Conservation (phyloP, 768 basidiomycete species). For the Heimioporus sp. region DNA sequence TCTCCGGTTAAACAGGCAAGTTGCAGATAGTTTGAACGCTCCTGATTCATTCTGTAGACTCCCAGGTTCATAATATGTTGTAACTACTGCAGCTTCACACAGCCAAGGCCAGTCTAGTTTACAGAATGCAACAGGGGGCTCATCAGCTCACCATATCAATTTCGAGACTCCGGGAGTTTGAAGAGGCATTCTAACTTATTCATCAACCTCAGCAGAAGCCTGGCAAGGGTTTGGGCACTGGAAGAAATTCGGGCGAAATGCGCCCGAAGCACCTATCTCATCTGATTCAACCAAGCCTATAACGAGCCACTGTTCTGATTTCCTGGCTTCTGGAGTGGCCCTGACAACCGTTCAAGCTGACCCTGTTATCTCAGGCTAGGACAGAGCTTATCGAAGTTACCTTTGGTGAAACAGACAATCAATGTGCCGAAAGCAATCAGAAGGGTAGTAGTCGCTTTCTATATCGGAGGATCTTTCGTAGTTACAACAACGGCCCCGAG, state of each 20-base stretch:
- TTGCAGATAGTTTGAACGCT: too few relatives aligned
- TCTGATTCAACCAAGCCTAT: constrained; percentile 28
- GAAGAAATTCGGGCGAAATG: background rate
- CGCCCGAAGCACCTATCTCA: constrained; percentile 22
- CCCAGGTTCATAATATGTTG: too few relatives aligned
- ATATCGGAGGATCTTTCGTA: too few relatives aligned
- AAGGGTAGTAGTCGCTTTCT: too few relatives aligned
- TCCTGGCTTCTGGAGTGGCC: constrained; percentile 34
- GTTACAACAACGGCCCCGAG: constrained; percentile 36
- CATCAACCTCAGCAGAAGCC: constrained; percentile 52
- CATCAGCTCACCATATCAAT: too few relatives aligned
- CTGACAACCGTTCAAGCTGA: constrained; percentile 13
- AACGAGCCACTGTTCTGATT: constrained; percentile 34
- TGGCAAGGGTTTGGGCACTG: too few relatives aligned
- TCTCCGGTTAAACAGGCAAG: too few relatives aligned
- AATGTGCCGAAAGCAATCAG: constrained; percentile 41
- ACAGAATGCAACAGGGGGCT: too few relatives aligned
- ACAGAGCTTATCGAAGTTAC: constrained; percentile 39
- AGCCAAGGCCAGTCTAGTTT: too few relatives aligned
- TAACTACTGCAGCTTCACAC: too few relatives aligned
- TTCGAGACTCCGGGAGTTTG: constrained; percentile 41
- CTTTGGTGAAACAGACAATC: constrained; percentile 37
- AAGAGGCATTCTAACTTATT: constrained; percentile 15
- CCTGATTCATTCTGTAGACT: too few relatives aligned
- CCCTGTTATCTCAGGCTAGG: constrained; percentile 37